Conservation (phyloP, 257 asterid genomes). For the Solanum chilense region DNA sequence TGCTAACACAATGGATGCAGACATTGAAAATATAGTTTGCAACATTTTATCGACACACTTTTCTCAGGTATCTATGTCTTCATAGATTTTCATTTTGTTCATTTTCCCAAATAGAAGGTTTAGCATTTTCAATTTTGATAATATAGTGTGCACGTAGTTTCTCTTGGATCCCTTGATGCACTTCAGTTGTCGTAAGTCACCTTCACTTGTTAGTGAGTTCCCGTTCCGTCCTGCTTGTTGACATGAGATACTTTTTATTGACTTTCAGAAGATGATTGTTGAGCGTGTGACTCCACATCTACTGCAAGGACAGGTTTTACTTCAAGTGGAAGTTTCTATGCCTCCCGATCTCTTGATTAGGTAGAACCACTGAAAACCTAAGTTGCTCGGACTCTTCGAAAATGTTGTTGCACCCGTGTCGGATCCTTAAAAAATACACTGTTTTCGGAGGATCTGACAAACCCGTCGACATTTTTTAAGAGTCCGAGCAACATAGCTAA, state of each 20-base stretch:
- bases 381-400: background rate
- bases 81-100: background rate
- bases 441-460: background rate
- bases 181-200: background rate
- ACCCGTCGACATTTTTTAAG: background rate
- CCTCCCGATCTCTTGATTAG: conserved; percentile 50
- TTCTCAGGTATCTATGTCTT: conserved; percentile 36
- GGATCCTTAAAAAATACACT: background rate
- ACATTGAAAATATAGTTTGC: conserved; percentile 41
- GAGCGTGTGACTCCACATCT: conserved; percentile 71
- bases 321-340: conserved; percentile 86
- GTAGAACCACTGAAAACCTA: conserved; percentile 13
- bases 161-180: background rate
- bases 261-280: conserved; percentile 60
- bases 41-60: conserved; percentile 47
- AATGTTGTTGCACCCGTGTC: background rate
- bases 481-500: background rate
- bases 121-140: background rate
- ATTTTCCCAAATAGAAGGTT: background rate
- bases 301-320: conserved; percentile 67
- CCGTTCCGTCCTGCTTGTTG: background rate
- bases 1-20: conserved; percentile 14
- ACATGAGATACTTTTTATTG: background rate
- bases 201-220: background rate
- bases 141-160: background rate